phyloP scores from a whole-genome alignment of 1,284 basidiomycete genomes.

The Ustilago tritici region DNA sequence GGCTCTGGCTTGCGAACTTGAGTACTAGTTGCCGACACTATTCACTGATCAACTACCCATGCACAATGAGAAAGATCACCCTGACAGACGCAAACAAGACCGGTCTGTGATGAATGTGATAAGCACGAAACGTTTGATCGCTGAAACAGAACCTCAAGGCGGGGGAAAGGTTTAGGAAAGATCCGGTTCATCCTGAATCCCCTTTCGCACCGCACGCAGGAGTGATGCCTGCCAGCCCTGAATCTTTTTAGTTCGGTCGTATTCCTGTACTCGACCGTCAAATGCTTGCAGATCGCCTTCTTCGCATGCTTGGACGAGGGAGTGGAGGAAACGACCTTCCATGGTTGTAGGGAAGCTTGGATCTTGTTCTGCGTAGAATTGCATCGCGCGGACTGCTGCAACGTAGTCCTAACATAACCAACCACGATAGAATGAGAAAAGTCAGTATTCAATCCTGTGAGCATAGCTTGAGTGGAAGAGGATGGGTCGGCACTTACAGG shows the following conservation, averaged over 20 bases:
- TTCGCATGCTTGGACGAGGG: slow-evolving; percentile 63
- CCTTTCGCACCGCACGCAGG: slow-evolving; percentile 61
- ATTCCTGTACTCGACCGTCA: slow-evolving; percentile 64
- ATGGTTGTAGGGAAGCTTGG: slow-evolving; percentile 66
- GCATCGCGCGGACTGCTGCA: slow-evolving; percentile 66
- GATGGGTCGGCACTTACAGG: slow-evolving; percentile 74
- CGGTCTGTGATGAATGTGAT: not conserved
- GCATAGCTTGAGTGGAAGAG: not conserved
- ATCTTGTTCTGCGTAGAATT: slow-evolving; percentile 68
- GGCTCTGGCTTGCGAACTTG: slow-evolving; percentile 41
- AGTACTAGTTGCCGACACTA: slow-evolving; percentile 19
- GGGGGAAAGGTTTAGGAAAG: slow-evolving; percentile 50
- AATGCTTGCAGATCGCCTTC: slow-evolving; percentile 63
- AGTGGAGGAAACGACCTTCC: slow-evolving; percentile 67
- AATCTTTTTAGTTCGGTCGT: slow-evolving; percentile 65
- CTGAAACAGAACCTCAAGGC: not conserved
- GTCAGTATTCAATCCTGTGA: not conserved
- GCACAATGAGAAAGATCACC: too few species aligned
- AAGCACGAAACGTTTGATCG: not conserved
- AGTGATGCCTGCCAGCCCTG: slow-evolving; percentile 66
- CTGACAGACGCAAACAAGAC: too few species aligned
- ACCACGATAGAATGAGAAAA: not conserved
- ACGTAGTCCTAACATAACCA: slow-evolving; percentile 54
- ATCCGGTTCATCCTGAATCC: slow-evolving; percentile 66
- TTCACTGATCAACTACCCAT: not conserved